These are phyloP conservation scores for Gnetum montanum DNA, from an alignment of 75 land plant species.

Conservation along the genomic window DNA sequence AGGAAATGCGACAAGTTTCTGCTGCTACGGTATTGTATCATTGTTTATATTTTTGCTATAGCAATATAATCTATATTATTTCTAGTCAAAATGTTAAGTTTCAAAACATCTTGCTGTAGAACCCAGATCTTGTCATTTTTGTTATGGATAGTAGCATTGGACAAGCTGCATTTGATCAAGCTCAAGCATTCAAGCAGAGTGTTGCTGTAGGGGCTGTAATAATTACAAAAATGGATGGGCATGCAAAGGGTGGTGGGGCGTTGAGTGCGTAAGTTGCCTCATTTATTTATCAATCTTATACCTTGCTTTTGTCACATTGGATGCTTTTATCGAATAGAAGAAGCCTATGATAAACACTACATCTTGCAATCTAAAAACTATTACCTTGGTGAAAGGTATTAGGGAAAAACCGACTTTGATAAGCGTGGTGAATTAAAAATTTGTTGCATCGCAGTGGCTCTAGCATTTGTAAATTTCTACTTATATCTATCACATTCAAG, in stretches of 20 bases:
- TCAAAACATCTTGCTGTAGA: no score
- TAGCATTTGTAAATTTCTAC: no score
- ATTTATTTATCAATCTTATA: background rate
- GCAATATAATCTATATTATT: background rate
- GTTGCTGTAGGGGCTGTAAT: slow-evolving; percentile 97
- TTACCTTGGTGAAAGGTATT: no score
- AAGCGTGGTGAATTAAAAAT: no score
- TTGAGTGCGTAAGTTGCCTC: slow-evolving; percentile 89
- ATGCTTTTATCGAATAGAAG: no score
- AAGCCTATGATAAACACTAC: no score
- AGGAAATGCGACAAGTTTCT: slow-evolving; percentile 99
- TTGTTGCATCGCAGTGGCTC: no score
- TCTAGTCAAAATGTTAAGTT: background rate
- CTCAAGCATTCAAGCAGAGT: slow-evolving; percentile 98
- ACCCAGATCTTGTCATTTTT: slow-evolving; percentile 92
- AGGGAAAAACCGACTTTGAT: no score
- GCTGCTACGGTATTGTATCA: slow-evolving; percentile 80
- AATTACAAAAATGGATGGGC: slow-evolving; percentile 99
- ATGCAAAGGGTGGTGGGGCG: slow-evolving; percentile 99
- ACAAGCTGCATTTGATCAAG: slow-evolving; percentile 98
- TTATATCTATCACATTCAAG: no score
- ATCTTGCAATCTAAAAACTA: no score
- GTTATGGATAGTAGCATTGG: slow-evolving; percentile 99
- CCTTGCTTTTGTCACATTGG: background rate
- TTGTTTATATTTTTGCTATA: background rate